Percentiles rank a stretch among this genome's conserved stretches.
Evolutionary conservation across 2,329 filamentous ascomycete species (phyloP).

Genomic region (Pyricularia sp.): DNA sequence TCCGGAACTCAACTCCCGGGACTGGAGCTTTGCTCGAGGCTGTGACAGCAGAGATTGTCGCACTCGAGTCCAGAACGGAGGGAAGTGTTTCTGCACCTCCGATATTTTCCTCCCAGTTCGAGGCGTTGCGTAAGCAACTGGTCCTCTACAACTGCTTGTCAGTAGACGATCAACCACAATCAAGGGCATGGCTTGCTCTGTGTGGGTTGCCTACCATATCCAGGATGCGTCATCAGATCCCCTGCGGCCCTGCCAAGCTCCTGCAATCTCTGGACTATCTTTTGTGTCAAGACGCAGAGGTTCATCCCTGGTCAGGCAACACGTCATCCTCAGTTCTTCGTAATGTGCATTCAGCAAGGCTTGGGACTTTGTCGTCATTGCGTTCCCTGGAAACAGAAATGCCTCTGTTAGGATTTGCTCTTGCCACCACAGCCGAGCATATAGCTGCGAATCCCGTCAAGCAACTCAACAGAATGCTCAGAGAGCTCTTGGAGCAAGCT

Average conservation of each 20-base stretch:
- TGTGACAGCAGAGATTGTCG: constrained; percentile 40
- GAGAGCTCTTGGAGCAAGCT: constrained; percentile 32
- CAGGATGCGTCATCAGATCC: constrained; percentile 32
- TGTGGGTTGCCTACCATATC: constrained; percentile 33
- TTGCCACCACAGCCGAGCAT: constrained; percentile 38
- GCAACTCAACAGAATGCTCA: constrained; percentile 38
- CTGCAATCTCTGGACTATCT: constrained; percentile 40
- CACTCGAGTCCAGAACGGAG: constrained; percentile 36
- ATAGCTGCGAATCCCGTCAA: constrained; percentile 39
- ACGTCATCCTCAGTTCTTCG: constrained; percentile 44
- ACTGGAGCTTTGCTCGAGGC: constrained; percentile 38
- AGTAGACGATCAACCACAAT: neutral
- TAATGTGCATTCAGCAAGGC: constrained; percentile 40
- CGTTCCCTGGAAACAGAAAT: constrained; percentile 57
- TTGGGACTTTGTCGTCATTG: constrained; percentile 50
- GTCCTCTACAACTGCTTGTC: constrained; percentile 26
- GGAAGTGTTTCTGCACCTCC: constrained; percentile 32
- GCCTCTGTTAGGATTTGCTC: constrained; percentile 46
- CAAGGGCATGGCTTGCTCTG: constrained; percentile 33
- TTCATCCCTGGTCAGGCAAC: constrained; percentile 35
- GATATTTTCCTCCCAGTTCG: constrained; percentile 46
- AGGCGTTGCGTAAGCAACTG: constrained; percentile 43
- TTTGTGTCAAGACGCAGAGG: constrained; percentile 20
- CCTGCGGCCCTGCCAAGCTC: constrained; percentile 24
- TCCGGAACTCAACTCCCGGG: constrained; percentile 34